Conservation (phyloP, 139 green algal genomes). For the Trebouxia sp. region DNA sequence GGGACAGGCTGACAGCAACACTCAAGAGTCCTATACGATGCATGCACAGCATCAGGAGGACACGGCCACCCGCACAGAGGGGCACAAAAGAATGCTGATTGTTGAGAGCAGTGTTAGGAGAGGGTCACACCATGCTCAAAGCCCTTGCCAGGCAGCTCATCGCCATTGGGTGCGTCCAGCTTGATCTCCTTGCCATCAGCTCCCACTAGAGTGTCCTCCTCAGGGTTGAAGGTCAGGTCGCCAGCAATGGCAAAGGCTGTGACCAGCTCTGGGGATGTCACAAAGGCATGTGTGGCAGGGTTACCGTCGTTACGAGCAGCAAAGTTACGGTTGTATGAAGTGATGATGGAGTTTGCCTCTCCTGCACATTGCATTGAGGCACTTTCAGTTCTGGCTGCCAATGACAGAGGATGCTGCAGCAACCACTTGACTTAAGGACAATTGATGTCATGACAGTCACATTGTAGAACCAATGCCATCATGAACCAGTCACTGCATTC, state of each 20-base stretch:
- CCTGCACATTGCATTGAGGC: conserved; percentile 47
- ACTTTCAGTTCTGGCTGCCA: too few species aligned
- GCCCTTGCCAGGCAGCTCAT: conserved; percentile 84
- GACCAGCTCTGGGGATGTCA: conserved; percentile 90
- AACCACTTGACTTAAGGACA: too few species aligned
- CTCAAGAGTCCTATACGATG: neutral
- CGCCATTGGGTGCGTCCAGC: conserved; percentile 77
- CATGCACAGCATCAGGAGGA: neutral
- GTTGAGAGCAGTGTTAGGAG: neutral
- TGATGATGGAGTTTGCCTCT: conserved; percentile 92
- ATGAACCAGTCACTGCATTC: too few species aligned
- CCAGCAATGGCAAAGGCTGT: conserved; percentile 87
- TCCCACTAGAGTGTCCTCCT: conserved; percentile 73
- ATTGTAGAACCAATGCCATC: too few species aligned
- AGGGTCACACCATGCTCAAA: conserved; percentile 59
- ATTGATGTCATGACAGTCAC: too few species aligned
- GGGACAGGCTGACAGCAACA: too few species aligned
- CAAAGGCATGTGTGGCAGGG: conserved; percentile 90
- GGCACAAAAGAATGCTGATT: neutral
- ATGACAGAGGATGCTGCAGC: too few species aligned
- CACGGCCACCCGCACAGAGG: too few species aligned
- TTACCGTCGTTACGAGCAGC: conserved; percentile 93
- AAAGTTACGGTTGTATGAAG: conserved; percentile 97
- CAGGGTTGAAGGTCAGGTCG: conserved; percentile 96
- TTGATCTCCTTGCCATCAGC: conserved; percentile 85